Evolutionary conservation across 345 rosid species (phyloP), one percentile per base, ranked within the genome.

Genomic region (Sonneratia alba): DNA sequence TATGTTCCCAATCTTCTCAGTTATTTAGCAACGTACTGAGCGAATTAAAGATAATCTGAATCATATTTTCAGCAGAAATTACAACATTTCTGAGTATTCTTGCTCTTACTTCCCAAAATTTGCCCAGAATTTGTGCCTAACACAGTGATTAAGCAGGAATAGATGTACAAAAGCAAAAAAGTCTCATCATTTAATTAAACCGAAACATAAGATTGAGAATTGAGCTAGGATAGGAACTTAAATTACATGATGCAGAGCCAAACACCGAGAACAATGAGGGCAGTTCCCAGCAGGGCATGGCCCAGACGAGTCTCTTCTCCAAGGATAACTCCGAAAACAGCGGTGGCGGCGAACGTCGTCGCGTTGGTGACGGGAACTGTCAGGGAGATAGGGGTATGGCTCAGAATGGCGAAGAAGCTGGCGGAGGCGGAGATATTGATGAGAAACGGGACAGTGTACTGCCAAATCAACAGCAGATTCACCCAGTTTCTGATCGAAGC

Each of bases 311-410:
- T 89, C 74, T 87, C 78, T 79, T 93, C 98, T 3, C 96, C 98
- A 9, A 93, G 74, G 19, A 87, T 82, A 55, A 89, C 79, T 18
- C 96, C 98, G 32, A 83, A 85, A 22, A 80, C 89, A 61, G 96
- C 97, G 13, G 97, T 91, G 76, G 97, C 89, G 56, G 96, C 97
- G 51, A 94, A 94, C 21, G 97, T 94, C 9, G 90, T 94, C 43
- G 97, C 97, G 73, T 94, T 88, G 48, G 96, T 91, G 76, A 94
- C 89, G 15, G 99, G 97, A 73, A 90, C 97, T 18, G 97, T 96
- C 0, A 91, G 81, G 16, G 96, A 91, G 70, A 91, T 87, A 1
- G 97, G 98, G 11, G 88, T 79, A 56, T 88, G 76, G 74, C 91
- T 77, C 45, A 94, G 78, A 71, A 94, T 79, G 37, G 89, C 80